Base-by-base conservation (phyloP, 768 basidiomycete species). In the Russula abietina region DNA sequence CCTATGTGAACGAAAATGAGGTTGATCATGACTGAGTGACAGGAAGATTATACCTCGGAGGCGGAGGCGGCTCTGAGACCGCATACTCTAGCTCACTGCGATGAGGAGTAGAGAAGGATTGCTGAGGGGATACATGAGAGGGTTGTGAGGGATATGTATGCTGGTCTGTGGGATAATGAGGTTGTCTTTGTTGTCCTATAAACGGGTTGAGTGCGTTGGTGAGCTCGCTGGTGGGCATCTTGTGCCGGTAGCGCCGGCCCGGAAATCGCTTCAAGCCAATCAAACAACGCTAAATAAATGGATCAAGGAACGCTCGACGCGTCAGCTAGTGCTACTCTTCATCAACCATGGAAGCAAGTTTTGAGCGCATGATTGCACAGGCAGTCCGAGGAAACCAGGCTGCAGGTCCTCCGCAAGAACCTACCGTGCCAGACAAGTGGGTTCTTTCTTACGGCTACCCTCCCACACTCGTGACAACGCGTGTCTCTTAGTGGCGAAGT, bases 191-290 rank as follows among this genome's bases (percentile, higher is more conserved):
- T 57, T 81, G 81, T 39, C 77, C 78, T 61, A 81, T 77, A 70
- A 83, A 77, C 12, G 88, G 88, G 72, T 90, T 91, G 69, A 91
- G 84, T 6, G 89, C 89, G 70, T 91, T 84, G 10, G 85, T 86
- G 60, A 91, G 83, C 73, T 90, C 87, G 76, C 87, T 90, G 63
- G 83, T 80, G 68, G 81, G 76, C 85, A 86, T 86, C 45, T 57
- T 63, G 54, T 38, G 38, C 52, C 62, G 52, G 62, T 5, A 48
- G 51, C 26, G 4, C 36, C 58, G 41, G 60, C 41, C 62, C 62
- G 62, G 38, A 2, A 10, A 28, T 6, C 8, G 14, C 32, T 14
- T 50, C 50, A 33, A 22, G 17, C 24, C n/a, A n/a, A n/a, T n/a
- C n/a, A n/a, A 53, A 54, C 58, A 59, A 50, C n/a, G 28, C 49